Evolutionary conservation across 2,329 filamentous ascomycete species (phyloP).

Genomic region (Sclerotinia borealis): DNA sequence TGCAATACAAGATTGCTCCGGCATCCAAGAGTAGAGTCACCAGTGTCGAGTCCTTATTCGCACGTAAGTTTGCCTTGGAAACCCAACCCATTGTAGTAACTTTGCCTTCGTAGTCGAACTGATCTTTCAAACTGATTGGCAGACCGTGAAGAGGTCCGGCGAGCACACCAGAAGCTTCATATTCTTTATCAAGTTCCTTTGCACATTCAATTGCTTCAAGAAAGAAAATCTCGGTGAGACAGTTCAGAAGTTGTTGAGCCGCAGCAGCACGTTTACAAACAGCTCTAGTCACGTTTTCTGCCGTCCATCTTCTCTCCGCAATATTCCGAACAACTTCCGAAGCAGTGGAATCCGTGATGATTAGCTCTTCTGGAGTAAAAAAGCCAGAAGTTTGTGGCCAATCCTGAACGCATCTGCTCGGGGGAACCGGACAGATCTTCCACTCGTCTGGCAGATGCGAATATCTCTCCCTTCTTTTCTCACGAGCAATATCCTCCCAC

Average conservation of each 20-base stretch:
- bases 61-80: constrained; percentile 71
- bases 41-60: constrained; percentile 60
- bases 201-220: constrained; percentile 29
- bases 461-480: not conserved
- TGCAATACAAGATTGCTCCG: constrained; percentile 81
- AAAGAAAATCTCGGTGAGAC: constrained; percentile 42
- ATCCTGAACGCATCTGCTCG: no score
- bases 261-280: constrained; percentile 45
- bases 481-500: no score
- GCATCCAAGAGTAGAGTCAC: constrained; percentile 53
- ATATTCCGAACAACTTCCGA: constrained; percentile 21
- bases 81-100: constrained; percentile 51
- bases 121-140: constrained; percentile 44
- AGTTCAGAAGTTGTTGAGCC: constrained; percentile 40
- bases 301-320: constrained; percentile 19
- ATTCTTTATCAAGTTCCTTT: constrained; percentile 38
- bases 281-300: constrained; percentile 36
- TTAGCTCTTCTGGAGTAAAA: not conserved
- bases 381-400: not conserved
- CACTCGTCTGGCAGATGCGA: not conserved
- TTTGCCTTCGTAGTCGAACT: constrained; percentile 64
- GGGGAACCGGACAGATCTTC: no score
- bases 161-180: constrained; percentile 34
- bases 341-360: constrained; percentile 29
- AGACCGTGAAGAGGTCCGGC: constrained; percentile 30